Evolutionary conservation across 306 rosid species (phyloP).

Genomic region (Glycine soja): DNA sequence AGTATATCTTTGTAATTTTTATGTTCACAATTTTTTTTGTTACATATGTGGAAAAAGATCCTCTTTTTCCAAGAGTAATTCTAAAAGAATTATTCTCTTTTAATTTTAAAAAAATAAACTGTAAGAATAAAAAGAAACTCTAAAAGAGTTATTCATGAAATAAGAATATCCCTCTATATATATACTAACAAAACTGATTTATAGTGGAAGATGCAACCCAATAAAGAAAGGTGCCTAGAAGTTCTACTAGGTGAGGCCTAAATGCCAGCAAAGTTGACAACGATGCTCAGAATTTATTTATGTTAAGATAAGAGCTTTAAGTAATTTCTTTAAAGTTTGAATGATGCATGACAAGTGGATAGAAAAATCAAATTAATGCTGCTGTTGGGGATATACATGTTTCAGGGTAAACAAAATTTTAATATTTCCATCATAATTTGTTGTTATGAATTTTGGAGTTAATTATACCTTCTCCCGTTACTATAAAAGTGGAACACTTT

Average conservation of each 20-base stretch:
- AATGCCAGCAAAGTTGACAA: constrained; percentile 23
- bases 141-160: too few species aligned
- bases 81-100: too few species aligned
- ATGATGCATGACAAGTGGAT: not conserved
- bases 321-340: not conserved
- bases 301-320: not conserved
- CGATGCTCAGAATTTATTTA: not conserved
- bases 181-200: too few species aligned
- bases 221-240: not conserved
- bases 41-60: too few species aligned
- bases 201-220: not conserved
- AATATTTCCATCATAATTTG: not conserved
- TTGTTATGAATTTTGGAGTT: not conserved
- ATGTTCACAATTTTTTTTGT: too few species aligned
- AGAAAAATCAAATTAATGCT: constrained; percentile 8
- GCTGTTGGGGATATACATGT: not conserved
- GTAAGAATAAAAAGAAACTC: too few species aligned
- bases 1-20: too few species aligned
- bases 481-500: not conserved
- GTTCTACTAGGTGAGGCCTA: not conserved
- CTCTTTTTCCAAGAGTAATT: too few species aligned
- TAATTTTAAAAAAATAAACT: too few species aligned
- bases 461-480: not conserved
- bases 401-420: not conserved
- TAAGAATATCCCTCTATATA: too few species aligned